phyloP scores from a whole-genome alignment of 2,329 filamentous ascomycete species.

The Dactylellina haptotyla region DNA sequence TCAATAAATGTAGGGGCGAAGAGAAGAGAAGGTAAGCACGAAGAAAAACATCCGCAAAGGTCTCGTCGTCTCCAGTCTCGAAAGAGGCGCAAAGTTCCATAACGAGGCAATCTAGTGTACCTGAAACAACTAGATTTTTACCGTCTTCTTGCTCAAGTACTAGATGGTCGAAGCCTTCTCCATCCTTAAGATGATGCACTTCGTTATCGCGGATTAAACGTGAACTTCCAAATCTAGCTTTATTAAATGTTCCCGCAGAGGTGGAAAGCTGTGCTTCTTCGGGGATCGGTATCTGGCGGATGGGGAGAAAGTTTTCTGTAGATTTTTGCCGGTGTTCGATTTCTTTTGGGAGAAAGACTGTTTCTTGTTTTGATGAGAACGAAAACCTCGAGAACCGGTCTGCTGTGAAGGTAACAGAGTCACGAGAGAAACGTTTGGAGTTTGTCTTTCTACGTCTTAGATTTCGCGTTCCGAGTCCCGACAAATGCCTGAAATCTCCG shows the following conservation, averaged over 20 bases:
- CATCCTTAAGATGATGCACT: slow-evolving; percentile 51
- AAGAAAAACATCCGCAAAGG: slow-evolving; percentile 39
- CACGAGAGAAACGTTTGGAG: slow-evolving; percentile 44
- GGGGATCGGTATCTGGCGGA: slow-evolving; percentile 45
- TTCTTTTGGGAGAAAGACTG: slow-evolving; percentile 23
- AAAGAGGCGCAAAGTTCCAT: slow-evolving; percentile 49
- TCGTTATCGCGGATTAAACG: slow-evolving; percentile 52
- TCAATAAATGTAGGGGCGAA: slow-evolving; percentile 27
- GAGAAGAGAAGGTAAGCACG: slow-evolving; percentile 30
- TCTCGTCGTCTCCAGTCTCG: slow-evolving; percentile 46
- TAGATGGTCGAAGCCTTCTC: slow-evolving; percentile 46
- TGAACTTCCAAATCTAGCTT: slow-evolving; percentile 32
- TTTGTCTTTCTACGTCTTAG: slow-evolving; percentile 32
- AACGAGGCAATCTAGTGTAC: slow-evolving; percentile 46
- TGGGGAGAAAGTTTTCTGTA: slow-evolving; percentile 42
- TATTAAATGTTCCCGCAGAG: slow-evolving; percentile 41
- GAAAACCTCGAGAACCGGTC: slow-evolving; percentile 46
- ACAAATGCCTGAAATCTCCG: slow-evolving; percentile 40
- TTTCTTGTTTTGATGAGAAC: slow-evolving; percentile 34
- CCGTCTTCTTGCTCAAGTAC: slow-evolving; percentile 51
- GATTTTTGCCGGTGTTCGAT: slow-evolving; percentile 22
- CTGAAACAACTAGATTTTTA: slow-evolving; percentile 48
- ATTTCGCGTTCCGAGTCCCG: slow-evolving; percentile 42
- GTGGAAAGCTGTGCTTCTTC: slow-evolving; percentile 49
- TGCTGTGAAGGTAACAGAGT: slow-evolving; percentile 22